Evolutionary conservation across 2,329 filamentous ascomycete genomes (phyloP).

Genomic region (Sclerotinia minor): DNA sequence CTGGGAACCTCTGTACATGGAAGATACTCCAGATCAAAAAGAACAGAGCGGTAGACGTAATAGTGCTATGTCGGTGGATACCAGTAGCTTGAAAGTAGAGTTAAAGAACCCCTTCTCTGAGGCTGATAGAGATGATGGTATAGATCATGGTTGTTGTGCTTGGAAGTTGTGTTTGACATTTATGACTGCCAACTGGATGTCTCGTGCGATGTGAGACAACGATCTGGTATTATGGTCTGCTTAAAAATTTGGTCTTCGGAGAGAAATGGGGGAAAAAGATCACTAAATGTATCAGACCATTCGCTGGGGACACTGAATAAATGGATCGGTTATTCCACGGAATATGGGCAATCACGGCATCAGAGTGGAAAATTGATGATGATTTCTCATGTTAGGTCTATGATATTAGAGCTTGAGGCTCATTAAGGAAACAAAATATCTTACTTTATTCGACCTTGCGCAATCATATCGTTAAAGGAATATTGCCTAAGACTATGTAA

Average conservation of each 20-base stretch:
- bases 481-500: neutral
- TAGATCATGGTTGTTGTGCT: slow-evolving; percentile 9
- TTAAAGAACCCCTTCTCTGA: neutral
- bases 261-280: neutral
- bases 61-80: neutral
- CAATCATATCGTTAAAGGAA: too few relatives aligned
- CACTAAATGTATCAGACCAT: neutral
- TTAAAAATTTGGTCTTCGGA: neutral
- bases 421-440: neutral
- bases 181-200: slow-evolving; percentile 13
- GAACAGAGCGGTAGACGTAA: neutral
- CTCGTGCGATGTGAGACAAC: slow-evolving; percentile 11
- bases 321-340: too few relatives aligned
- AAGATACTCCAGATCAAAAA: neutral
- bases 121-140: neutral
- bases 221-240: neutral
- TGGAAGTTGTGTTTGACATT: slow-evolving; percentile 10
- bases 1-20: slow-evolving; percentile 20
- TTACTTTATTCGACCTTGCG: neutral
- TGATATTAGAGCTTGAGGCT: neutral
- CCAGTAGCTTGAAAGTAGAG: neutral
- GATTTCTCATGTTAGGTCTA: neutral
- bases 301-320: neutral
- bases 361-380: too few relatives aligned
- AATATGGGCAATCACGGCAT: neutral